phyloP scores from a whole-genome alignment of 2,329 filamentous ascomycete species.

The Fusarium siculi region DNA sequence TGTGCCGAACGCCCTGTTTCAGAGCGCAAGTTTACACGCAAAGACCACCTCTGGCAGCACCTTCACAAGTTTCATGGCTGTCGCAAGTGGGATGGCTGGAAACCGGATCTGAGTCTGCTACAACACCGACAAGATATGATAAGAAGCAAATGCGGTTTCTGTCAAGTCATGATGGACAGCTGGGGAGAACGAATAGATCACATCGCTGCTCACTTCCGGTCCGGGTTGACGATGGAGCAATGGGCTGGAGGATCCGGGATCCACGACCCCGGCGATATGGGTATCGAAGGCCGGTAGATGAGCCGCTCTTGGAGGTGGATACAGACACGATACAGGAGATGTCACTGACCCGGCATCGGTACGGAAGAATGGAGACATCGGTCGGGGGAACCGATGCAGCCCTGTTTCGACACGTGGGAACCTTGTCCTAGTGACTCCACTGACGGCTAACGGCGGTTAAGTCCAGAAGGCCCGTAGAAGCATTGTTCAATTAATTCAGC shows the following conservation, averaged over 20 bases:
- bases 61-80: conserved; percentile 56
- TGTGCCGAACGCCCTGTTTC: conserved; percentile 60
- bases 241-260: conserved; percentile 42
- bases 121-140: conserved; percentile 45
- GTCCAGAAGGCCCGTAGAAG: conserved; percentile 6
- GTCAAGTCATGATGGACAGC: conserved; percentile 37
- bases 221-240: conserved; percentile 45
- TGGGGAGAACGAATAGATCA: conserved; percentile 47
- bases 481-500: not conserved
- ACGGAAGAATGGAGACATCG: conserved; percentile 17
- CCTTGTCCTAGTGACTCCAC: conserved; percentile 23
- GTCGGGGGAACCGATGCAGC: conserved; percentile 24
- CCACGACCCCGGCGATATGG: conserved; percentile 27
- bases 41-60: conserved; percentile 56
- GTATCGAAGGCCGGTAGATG: conserved; percentile 7
- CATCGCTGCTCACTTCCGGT: conserved; percentile 45
- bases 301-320: conserved; percentile 3
- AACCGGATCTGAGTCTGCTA: conserved; percentile 49
- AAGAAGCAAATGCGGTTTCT: conserved; percentile 47
- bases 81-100: conserved; percentile 62
- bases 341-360: conserved; percentile 14
- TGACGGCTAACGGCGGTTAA: conserved; percentile 17
- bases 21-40: conserved; percentile 56
- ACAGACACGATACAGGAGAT: not conserved
- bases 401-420: conserved; percentile 30